A percentile compares a stretch with the other conserved stretches of the same genome.
These are phyloP conservation scores for Yamadazyma dushanensis DNA, from an alignment of 1,139 yeast genomes.

Conservation along the genomic window DNA sequence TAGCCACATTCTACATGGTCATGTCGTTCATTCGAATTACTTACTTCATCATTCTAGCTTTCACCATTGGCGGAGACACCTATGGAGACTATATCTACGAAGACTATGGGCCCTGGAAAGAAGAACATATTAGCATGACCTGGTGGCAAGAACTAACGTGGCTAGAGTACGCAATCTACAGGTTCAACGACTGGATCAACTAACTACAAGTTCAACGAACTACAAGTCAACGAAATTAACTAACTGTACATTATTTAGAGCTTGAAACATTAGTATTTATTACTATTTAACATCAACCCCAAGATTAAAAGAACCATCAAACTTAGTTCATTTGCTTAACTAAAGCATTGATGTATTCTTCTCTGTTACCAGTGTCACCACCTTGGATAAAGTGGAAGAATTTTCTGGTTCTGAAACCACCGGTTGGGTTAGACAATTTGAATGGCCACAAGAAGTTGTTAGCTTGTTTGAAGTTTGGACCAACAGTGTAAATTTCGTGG, in stretches of 20 bases:
- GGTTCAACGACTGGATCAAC: slow-evolving; percentile 24
- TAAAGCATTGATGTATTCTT: slow-evolving; percentile 95
- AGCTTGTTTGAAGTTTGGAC: slow-evolving; percentile 99
- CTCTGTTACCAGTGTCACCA: slow-evolving; percentile 99
- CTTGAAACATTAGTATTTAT: slow-evolving; percentile 6
- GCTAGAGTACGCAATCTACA: slow-evolving; percentile 32
- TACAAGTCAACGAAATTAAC: too few species aligned
- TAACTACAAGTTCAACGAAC: too few species aligned
- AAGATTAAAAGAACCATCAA: slow-evolving; percentile 8
- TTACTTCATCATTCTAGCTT: slow-evolving; percentile 15
- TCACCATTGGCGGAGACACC: not conserved
- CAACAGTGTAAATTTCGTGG: slow-evolving; percentile 98
- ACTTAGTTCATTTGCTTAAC: slow-evolving; percentile 93
- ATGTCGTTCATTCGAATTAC: slow-evolving; percentile 12
- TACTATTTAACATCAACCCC: slow-evolving; percentile 9
- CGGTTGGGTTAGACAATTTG: slow-evolving; percentile 98
- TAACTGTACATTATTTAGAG: not conserved
- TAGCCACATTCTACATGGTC: slow-evolving; percentile 23
- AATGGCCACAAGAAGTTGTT: slow-evolving; percentile 99
- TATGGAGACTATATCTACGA: slow-evolving; percentile 23
- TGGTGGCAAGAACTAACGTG: slow-evolving; percentile 40
- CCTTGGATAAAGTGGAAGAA: slow-evolving; percentile 99
- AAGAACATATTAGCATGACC: slow-evolving; percentile 14
- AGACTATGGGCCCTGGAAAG: slow-evolving; percentile 10
- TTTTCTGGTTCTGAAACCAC: slow-evolving; percentile 99